Base-by-base conservation (phyloP, 2,329 filamentous ascomycete species). In the Alternaria consortialis region DNA sequence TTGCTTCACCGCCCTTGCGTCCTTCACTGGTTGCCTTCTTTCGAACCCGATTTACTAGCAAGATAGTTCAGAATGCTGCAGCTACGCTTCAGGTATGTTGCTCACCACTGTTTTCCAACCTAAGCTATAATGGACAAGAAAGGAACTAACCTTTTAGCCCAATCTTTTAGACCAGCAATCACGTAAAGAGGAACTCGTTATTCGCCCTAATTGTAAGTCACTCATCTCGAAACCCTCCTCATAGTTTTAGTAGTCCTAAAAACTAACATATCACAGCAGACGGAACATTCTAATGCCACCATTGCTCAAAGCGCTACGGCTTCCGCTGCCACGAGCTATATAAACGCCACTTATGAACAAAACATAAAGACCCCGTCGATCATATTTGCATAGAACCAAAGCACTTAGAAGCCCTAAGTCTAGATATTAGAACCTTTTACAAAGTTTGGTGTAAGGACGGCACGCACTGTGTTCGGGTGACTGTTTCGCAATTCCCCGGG, bases 21-120 rank as follows among this genome's bases (percentile, higher is more conserved):
- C 17, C 53, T 56, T 34, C n/a, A 48, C 34, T 12, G 34, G 53
- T 48, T 56, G 43, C 53, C 43, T 56, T 56, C 25, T 42, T 48
- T 5, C 12, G 7, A 56, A 32, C 13, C 46, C 1, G 23, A 11
- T 20, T 1, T 51, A 23, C 27, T 56, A 3, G 8, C 8, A 51
- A 29, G 20, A 56, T 56, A 17, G 29, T 11, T 34, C 17, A 17
- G 27, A 3, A 23, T 42, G 1, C 27, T 56, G 8, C 15, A 32
- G 44, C 17, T 50, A 27, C 7, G 8, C 50, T 44, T 20, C 8
- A 1, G 44, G 53, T 56, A 56, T 43, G 17, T 50, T 12, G 17
- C 11, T 43, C 15, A 23, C 31, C 15, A 29, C 20, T 6, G 20
- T 43, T 7, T 12, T 56, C 9, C 1, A 11, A 43, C 29, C 37